Percentiles rank a stretch among this genome's conserved stretches.
phyloP scores from a whole-genome alignment of 2,329 filamentous ascomycete species.

The Aureobasidium zeae region DNA sequence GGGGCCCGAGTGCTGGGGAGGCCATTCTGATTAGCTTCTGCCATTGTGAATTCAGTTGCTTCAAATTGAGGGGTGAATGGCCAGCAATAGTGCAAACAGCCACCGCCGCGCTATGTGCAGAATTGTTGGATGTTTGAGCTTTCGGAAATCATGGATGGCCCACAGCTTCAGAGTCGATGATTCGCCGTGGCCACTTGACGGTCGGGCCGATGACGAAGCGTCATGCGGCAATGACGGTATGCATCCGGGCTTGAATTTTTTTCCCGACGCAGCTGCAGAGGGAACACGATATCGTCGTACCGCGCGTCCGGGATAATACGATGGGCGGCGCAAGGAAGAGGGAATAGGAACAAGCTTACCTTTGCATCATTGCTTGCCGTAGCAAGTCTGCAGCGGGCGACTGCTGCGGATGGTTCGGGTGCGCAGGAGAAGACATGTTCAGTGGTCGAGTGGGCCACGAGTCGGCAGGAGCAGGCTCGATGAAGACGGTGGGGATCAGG shows the following conservation, averaged over 20 bases:
- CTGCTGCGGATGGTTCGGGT: slow-evolving; percentile 33
- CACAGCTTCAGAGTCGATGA: slow-evolving; percentile 3
- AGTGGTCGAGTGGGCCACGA: slow-evolving; percentile 22
- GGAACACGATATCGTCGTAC: neutral
- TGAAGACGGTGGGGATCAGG: slow-evolving; percentile 38
- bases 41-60: slow-evolving; percentile 27
- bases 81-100: too few species aligned
- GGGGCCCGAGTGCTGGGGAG: slow-evolving; percentile 39
- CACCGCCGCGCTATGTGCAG: too few species aligned
- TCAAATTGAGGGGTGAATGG: slow-evolving; percentile 24
- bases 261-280: slow-evolving; percentile 8
- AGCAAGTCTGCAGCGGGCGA: slow-evolving; percentile 47
- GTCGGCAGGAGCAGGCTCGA: slow-evolving; percentile 18
- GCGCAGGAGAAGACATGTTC: slow-evolving; percentile 25
- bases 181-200: neutral
- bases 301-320: slow-evolving; percentile 10
- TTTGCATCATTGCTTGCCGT: slow-evolving; percentile 49
- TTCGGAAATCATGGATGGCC: neutral
- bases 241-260: slow-evolving; percentile 2
- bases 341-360: slow-evolving; percentile 38
- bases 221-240: slow-evolving; percentile 14
- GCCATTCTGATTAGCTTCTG: slow-evolving; percentile 27
- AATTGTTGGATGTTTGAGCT: slow-evolving; percentile 11
- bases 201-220: slow-evolving; percentile 7
- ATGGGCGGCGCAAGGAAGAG: slow-evolving; percentile 13